Evolutionary conservation across 192 early-diverging fungal species (phyloP).

Genomic region (Chytriomyces sp.): DNA sequence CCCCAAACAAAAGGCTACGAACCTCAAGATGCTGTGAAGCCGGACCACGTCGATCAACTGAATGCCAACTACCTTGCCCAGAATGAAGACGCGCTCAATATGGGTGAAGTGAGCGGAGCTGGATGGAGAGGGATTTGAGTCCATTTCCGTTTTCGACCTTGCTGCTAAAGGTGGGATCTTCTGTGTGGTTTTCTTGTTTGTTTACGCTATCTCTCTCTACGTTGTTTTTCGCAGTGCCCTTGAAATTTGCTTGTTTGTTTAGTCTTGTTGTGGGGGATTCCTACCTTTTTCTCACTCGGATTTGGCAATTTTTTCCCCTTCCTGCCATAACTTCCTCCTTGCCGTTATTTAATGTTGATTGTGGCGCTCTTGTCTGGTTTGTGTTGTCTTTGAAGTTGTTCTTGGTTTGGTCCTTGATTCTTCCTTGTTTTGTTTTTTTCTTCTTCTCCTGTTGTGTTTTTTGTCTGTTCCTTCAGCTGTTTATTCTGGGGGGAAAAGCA

Average conservation of each 20-base stretch:
- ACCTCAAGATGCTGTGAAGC: slow-evolving; percentile 32
- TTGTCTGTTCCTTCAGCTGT: not conserved
- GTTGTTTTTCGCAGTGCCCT: too few species aligned
- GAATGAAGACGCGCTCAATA: slow-evolving; percentile 28
- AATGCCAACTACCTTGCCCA: slow-evolving; percentile 41
- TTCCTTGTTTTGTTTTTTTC: not conserved
- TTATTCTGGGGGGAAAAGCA: too few species aligned
- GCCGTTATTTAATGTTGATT: not conserved
- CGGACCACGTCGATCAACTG: slow-evolving; percentile 36
- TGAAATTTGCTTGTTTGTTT: too few species aligned
- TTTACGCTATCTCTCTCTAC: too few species aligned
- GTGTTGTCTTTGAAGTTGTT: not conserved
- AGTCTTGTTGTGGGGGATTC: not conserved
- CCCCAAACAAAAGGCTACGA: slow-evolving; percentile 11
- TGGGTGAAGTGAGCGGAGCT: slow-evolving; percentile 27
- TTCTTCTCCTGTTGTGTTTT: not conserved
- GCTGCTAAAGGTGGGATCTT: too few species aligned
- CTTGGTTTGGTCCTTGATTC: not conserved
- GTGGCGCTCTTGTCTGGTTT: not conserved
- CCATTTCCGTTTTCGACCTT: not conserved
- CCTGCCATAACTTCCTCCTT: not conserved
- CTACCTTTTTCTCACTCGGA: not conserved
- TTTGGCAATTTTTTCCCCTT: not conserved
- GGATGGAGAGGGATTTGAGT: not conserved
- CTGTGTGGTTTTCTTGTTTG: too few species aligned